Base-by-base conservation (phyloP, 1,284 basidiomycete species). In the Malassezia yamatoensis region DNA sequence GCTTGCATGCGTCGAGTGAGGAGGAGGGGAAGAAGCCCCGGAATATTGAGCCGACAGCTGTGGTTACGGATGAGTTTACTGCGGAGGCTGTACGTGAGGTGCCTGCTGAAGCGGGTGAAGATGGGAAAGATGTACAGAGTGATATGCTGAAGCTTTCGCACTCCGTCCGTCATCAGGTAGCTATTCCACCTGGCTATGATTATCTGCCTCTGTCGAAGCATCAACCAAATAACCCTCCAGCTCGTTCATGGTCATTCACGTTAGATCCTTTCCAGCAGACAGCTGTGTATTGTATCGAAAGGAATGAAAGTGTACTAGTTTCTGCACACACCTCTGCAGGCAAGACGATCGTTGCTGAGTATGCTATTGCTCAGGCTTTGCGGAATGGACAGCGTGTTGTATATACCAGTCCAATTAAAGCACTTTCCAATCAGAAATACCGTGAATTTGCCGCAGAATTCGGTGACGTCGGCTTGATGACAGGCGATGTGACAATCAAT, bases 361-460 rank as follows among this genome's bases (percentile, higher is more conserved):
- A 96, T 76, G 94, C 94, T 41, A 98, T 99, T 72, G 94, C 94
- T 0, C 90, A 93, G 70, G 93, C 88, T 79, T 79, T 99, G 64
- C 83, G 83, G 74, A 83, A 85, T 71, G 90, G 89, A 68, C 90
- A 96, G 77, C 82, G 94, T 76, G 91, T 98, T 58, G 96, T 98
- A 59, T 98, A 99, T 78, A 99, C 94, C 16, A 90, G 87, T 81
- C 94, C 94, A 53, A 99, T 99, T 79, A 99, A 99, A 83, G 90
- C 91, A 3, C 79, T 98, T 63, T 94, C 90, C 69, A 96, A 98
- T 76, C 93, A 98, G 76, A 98, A 98, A 78, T 99, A 94, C 77
- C 85, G 94, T 74, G 94, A 99, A 77, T 88, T 99, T 83, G 79
- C 88, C 35, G 90, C 88, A 48, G 88, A 90, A 68, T 99, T 99